A percentile compares a stretch with the other conserved stretches of the same genome.
Conservation (phyloP, 371 early-diverging fungal species). For the Rhizopus stolonifer region DNA sequence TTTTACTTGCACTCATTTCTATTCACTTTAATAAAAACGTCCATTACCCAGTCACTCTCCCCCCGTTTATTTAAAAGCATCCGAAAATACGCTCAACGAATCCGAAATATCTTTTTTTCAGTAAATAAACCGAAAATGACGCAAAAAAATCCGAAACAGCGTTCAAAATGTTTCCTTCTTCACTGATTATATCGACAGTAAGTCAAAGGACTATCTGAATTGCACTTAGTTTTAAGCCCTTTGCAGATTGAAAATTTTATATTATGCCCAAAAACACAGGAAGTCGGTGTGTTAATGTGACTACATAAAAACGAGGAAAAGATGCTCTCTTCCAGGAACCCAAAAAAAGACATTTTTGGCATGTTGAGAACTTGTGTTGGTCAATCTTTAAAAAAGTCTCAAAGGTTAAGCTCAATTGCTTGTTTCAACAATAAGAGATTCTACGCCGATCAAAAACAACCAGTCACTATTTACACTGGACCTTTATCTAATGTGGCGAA, state of each 20-base stretch:
- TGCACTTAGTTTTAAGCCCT: no score
- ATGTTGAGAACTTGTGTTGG: conserved; percentile 15
- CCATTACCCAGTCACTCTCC: neutral
- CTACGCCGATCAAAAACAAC: conserved; percentile 5
- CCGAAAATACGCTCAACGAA: no score
- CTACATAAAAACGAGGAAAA: neutral
- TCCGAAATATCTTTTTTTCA: no score
- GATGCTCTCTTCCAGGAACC: neutral
- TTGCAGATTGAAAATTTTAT: no score
- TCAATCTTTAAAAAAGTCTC: conserved; percentile 1
- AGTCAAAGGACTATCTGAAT: no score
- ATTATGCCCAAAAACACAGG: no score
- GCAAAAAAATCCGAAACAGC: no score
- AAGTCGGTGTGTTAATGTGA: neutral
- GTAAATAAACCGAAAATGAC: no score
- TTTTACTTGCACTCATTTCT: no score
- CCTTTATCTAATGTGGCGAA: conserved; percentile 60
- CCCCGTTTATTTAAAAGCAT: neutral
- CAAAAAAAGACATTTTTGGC: conserved; percentile 2
- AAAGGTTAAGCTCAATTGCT: neutral
- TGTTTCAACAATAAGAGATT: neutral
- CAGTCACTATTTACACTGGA: conserved; percentile 51
- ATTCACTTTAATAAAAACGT: no score
- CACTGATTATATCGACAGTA: no score
- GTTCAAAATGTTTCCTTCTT: no score